phyloP scores from a whole-genome alignment of 2,329 filamentous ascomycete genomes.

The Trichoderma aggressivum region DNA sequence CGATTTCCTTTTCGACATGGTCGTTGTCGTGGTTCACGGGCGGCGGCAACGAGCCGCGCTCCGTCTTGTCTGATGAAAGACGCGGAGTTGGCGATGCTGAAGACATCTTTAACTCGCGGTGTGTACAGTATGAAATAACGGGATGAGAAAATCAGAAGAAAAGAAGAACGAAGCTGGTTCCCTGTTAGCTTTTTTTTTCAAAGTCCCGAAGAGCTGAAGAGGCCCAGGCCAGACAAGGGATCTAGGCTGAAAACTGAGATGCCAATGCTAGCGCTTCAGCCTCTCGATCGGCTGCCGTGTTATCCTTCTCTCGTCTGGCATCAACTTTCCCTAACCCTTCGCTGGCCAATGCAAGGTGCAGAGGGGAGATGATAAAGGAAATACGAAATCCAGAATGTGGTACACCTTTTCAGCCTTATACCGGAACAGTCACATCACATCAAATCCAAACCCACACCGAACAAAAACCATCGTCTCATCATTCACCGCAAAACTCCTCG shows the following conservation, averaged over 20 bases:
- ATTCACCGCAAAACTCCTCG: neutral
- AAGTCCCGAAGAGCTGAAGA: neutral
- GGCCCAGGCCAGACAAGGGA: neutral
- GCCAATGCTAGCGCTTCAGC: neutral
- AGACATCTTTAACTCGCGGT: neutral
- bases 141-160: neutral
- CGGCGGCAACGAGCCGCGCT: conserved; percentile 28
- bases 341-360: neutral
- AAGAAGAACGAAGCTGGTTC: neutral
- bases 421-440: neutral
- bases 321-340: neutral
- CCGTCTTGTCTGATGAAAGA: conserved; percentile 32
- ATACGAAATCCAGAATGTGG: neutral
- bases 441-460: neutral
- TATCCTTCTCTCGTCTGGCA: neutral
- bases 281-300: neutral
- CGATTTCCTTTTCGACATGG: conserved; percentile 7
- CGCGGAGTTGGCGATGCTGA: conserved; percentile 17
- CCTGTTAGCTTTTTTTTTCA: neutral
- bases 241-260: neutral
- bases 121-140: neutral
- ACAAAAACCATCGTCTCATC: neutral
- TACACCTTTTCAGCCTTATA: conserved; percentile 10
- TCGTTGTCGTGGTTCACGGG: conserved; percentile 19
- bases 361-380: neutral